These are phyloP conservation scores for Trichoderma reesei DNA, from an alignment of 495 filamentous ascomycete genomes.

Conservation along the genomic window DNA sequence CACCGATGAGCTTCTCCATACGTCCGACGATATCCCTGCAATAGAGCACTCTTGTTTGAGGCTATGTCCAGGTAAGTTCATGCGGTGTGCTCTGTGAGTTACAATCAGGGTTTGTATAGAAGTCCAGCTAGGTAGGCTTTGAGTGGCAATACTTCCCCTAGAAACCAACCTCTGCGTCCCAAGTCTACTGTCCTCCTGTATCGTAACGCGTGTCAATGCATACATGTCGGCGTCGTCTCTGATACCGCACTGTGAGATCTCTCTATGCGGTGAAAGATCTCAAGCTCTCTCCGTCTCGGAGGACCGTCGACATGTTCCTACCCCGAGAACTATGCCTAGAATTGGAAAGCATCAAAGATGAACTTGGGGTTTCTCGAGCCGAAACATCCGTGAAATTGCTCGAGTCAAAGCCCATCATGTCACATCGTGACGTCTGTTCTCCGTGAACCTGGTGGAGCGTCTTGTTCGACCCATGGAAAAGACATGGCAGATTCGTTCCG, in stretches of 20 bases:
- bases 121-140: neutral
- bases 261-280: neutral
- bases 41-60: no score
- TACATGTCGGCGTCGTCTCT: neutral
- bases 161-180: no score
- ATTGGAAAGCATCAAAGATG: neutral
- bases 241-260: neutral
- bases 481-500: neutral
- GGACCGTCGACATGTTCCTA: neutral
- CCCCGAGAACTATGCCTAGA: neutral
- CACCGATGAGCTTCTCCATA: neutral
- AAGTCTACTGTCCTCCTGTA: neutral
- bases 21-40: neutral
- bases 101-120: neutral
- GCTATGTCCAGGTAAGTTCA: no score
- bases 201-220: no score
- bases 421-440: neutral
- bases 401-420: neutral
- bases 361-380: neutral
- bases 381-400: neutral
- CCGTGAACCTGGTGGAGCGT: neutral
- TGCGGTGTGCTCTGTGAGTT: neutral
- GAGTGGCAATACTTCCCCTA: neutral
- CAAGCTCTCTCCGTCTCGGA: neutral
- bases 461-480: neutral